Evolutionary conservation across 805 yeast genomes (phyloP).

Genomic region (Scheffersomyces lignosus): DNA sequence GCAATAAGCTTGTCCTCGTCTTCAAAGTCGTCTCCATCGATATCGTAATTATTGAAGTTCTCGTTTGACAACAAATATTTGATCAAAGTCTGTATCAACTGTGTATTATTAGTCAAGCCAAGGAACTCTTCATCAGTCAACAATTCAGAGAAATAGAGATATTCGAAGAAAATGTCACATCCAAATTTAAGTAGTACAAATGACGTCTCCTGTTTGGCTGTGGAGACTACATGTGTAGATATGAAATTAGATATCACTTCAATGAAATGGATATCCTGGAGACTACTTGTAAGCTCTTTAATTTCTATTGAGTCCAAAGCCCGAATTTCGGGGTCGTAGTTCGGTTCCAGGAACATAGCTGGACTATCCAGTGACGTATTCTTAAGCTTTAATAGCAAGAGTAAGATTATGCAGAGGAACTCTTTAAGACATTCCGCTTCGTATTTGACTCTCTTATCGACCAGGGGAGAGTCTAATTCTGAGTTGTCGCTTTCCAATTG

Average conservation of each 20-base stretch:
- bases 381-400: constrained; percentile 33
- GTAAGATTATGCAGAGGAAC: constrained; percentile 33
- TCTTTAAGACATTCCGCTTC: constrained; percentile 30
- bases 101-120: constrained; percentile 23
- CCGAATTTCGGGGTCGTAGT: constrained; percentile 11
- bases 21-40: constrained; percentile 38
- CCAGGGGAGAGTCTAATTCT: no score
- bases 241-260: constrained; percentile 38
- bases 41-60: constrained; percentile 33
- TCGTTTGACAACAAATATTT: constrained; percentile 32
- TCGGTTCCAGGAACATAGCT: constrained; percentile 4
- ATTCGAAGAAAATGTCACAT: constrained; percentile 43
- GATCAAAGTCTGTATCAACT: constrained; percentile 29
- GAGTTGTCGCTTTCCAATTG: constrained; percentile 2
- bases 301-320: constrained; percentile 15
- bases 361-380: constrained; percentile 9
- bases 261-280: constrained; percentile 59
- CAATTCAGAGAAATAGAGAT: constrained; percentile 35
- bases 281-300: constrained; percentile 30
- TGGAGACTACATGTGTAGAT: constrained; percentile 21
- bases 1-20: constrained; percentile 56
- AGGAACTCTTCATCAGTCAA: constrained; percentile 35
- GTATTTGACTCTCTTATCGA: constrained; percentile 10
- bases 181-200: constrained; percentile 36
- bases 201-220: constrained; percentile 19